Conservation (phyloP, 176 grass and related monocot genomes). For the Rhynchospora pubera region DNA sequence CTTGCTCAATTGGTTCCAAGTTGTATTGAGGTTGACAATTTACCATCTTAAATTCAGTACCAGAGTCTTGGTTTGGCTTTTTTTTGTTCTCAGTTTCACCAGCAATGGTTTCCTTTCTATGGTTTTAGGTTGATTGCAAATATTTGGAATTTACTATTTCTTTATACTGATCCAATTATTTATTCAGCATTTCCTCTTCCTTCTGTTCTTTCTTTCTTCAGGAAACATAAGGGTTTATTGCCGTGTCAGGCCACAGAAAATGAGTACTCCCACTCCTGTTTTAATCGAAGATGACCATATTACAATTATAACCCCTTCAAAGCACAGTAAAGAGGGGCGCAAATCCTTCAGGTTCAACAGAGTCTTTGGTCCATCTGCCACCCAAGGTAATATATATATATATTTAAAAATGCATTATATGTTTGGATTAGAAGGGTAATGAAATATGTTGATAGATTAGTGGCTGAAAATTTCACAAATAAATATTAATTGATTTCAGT, state of each 20-base stretch:
- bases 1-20: background rate
- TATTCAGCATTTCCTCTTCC: background rate
- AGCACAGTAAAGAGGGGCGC: conserved; percentile 72
- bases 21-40: background rate
- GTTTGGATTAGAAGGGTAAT: background rate
- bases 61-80: background rate
- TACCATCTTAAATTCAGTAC: background rate
- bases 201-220: conserved; percentile 18
- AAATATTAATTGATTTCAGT: background rate
- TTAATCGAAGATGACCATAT: conserved; percentile 68
- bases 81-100: background rate
- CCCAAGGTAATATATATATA: conserved; percentile 51
- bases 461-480: background rate
- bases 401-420: background rate
- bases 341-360: conserved; percentile 90
- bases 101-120: background rate
- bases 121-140: background rate
- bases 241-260: conserved; percentile 74
- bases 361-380: conserved; percentile 54
- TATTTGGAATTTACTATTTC: background rate
- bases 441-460: background rate
- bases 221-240: conserved; percentile 99
- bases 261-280: conserved; percentile 41
- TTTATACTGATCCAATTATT: background rate
- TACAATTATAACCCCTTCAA: conserved; percentile 55